Evolutionary conservation across 2,329 filamentous ascomycete genomes (phyloP).

Genomic region (Aspergillus transmontanensis): DNA sequence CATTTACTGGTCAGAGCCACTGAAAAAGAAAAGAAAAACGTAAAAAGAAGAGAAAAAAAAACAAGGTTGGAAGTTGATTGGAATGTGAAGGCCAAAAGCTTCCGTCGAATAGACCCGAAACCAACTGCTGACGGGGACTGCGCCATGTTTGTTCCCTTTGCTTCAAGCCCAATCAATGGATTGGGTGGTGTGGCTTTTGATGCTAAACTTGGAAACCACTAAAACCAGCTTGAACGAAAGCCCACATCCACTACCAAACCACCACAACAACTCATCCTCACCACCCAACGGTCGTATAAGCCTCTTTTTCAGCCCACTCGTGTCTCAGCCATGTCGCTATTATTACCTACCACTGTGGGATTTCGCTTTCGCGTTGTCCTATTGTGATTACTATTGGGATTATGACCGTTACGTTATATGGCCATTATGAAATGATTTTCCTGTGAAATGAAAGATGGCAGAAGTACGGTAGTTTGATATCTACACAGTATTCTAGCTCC

Average conservation of each 20-base stretch:
- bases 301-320: constrained; percentile 1
- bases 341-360: background rate
- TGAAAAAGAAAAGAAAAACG: background rate
- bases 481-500: background rate
- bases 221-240: constrained; percentile 5
- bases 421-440: background rate
- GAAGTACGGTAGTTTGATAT: background rate
- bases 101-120: constrained; percentile 16
- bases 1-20: background rate
- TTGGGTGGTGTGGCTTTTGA: constrained; percentile 9
- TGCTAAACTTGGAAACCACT: constrained; percentile 27
- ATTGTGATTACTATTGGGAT: background rate
- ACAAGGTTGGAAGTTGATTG: constrained; percentile 9
- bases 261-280: background rate
- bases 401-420: background rate
- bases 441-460: background rate
- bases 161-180: constrained; percentile 3
- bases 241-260: background rate
- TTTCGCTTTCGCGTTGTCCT: background rate
- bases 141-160: constrained; percentile 25
- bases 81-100: constrained; percentile 1
- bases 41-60: constrained; percentile 17
- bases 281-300: constrained; percentile 2
- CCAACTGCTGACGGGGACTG: constrained; percentile 13
- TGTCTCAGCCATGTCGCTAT: constrained; percentile 16